A percentile compares a stretch with the other conserved stretches of the same genome.
These are phyloP conservation scores for Alternaria alternata DNA, from an alignment of 2,329 filamentous ascomycete genomes.

Conservation along the genomic window DNA sequence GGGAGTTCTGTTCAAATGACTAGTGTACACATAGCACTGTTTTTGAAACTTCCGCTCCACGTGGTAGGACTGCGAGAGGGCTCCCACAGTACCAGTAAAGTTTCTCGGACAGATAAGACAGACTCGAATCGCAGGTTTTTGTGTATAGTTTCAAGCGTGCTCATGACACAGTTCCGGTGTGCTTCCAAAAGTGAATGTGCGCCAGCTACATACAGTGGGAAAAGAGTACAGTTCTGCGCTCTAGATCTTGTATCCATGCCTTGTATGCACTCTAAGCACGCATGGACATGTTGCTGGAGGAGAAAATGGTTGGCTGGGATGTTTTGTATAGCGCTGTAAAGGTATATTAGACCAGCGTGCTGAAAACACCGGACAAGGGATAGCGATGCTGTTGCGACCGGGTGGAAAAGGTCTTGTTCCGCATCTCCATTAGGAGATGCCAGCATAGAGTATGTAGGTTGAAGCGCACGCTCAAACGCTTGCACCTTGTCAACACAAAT, in stretches of 20 bases:
- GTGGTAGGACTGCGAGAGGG: constrained; percentile 9
- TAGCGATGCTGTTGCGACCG: constrained; percentile 3
- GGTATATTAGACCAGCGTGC: constrained; percentile 24
- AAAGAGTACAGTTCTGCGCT: constrained; percentile 23
- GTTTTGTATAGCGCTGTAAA: constrained; percentile 23
- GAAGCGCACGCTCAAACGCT: constrained; percentile 9
- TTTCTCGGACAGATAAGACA: constrained; percentile 14
- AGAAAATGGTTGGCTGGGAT: constrained; percentile 17
- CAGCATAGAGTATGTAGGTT: constrained; percentile 9
- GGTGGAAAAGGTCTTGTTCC: not conserved
- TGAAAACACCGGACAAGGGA: constrained; percentile 22
- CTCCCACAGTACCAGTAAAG: constrained; percentile 13
- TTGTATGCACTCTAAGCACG: constrained; percentile 22
- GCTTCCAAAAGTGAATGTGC: constrained; percentile 14
- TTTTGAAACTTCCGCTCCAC: constrained; percentile 13
- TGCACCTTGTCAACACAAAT: constrained; percentile 7
- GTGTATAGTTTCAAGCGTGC: constrained; percentile 18
- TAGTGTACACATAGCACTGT: constrained; percentile 7
- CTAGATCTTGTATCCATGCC: constrained; percentile 18
- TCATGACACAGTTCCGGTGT: constrained; percentile 9
- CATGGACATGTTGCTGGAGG: constrained; percentile 24
- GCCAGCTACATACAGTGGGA: constrained; percentile 26
- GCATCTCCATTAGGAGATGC: not conserved
- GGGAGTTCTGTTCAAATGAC: constrained; percentile 4
- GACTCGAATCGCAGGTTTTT: constrained; percentile 23